Conservation (phyloP, 352 stramenopile species). For the Globisporangium nagaii region DNA sequence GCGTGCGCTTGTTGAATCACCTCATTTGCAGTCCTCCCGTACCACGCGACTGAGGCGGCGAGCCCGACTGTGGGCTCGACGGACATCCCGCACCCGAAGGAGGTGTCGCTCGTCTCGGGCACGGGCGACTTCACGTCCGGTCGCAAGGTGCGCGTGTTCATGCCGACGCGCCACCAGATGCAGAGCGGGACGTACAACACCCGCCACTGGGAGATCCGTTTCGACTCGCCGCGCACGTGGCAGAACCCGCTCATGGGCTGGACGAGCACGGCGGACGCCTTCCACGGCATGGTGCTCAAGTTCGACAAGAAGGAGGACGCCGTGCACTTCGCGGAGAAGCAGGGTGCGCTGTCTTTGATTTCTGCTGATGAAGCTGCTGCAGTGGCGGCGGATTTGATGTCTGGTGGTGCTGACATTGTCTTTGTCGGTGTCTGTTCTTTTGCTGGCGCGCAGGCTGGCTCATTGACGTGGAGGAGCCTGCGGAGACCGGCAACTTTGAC, state of each 20-base stretch:
- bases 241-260: conserved; percentile 94
- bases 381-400: no score
- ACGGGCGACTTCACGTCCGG: conserved; percentile 55
- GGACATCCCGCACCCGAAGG: conserved; percentile 55
- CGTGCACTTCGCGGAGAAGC: conserved; percentile 73
- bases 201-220: conserved; percentile 84
- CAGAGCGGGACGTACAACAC: conserved; percentile 80
- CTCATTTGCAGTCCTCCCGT: conserved; percentile 43
- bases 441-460: conserved; percentile 71
- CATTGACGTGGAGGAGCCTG: conserved; percentile 77
- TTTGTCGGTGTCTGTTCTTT: neutral
- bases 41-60: conserved; percentile 42
- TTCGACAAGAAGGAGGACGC: conserved; percentile 89
- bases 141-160: conserved; percentile 69
- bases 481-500: conserved; percentile 55
- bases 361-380: neutral
- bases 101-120: conserved; percentile 58
- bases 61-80: conserved; percentile 42
- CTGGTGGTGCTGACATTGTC: neutral
- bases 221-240: conserved; percentile 76
- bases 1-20: neutral
- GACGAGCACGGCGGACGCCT: conserved; percentile 86
- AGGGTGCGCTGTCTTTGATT: conserved; percentile 17
- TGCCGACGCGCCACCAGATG: conserved; percentile 79
- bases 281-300: conserved; percentile 78